Base-by-base conservation (phyloP, 2,329 filamentous ascomycete genomes). In the Botryosphaeria dothidea region DNA sequence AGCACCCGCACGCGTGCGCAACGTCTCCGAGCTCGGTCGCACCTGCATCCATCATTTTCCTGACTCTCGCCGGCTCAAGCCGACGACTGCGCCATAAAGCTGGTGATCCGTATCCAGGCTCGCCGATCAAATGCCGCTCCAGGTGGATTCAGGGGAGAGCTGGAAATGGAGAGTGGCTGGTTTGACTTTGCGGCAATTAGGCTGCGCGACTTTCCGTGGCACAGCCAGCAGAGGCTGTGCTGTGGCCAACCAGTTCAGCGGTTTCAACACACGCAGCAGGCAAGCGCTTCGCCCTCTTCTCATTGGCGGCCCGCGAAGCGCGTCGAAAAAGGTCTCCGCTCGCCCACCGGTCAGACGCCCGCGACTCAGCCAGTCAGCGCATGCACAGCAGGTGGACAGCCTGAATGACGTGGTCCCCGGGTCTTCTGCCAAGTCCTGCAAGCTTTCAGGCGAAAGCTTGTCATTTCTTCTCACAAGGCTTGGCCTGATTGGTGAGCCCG, bases 401-500 rank as follows among this genome's bases (percentile, higher is more conserved):
- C 48, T 27, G 25, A 19, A 21, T 60, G 54, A 58, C 56, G 38
- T 60, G 56, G 17, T 46, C 13, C 9, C 25, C 41, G 9, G 38
- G 9, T 5, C 5, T 3, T 11, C 9, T 34, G 56, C 56, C 56
- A 60, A 60, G 56, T 60, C 41, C 38, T 46, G 56, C 56, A 60
- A 60, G 56, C 56, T 60, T 60, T 46, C 27, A 17, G 8, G 21
- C 13, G 56, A 60, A 60, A 60, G 56, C 56, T 60, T 60, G 56
- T 46, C 56, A 46, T 34, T 48, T 46, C 56, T 60, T 60, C 54
- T 25, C 21, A 2, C 41, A 36, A 23, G 41, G 41, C 56, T 60
- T 60, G 19, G 56, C 38, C 25, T 45, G 17, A 60, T 60, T 60
- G 56, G 56, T n/a, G 36, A 23, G 17, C 9, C 17, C 17, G 4